These are phyloP conservation scores for Mucuna pruriens DNA, from an alignment of 306 rosid genomes.

Conservation along the genomic window DNA sequence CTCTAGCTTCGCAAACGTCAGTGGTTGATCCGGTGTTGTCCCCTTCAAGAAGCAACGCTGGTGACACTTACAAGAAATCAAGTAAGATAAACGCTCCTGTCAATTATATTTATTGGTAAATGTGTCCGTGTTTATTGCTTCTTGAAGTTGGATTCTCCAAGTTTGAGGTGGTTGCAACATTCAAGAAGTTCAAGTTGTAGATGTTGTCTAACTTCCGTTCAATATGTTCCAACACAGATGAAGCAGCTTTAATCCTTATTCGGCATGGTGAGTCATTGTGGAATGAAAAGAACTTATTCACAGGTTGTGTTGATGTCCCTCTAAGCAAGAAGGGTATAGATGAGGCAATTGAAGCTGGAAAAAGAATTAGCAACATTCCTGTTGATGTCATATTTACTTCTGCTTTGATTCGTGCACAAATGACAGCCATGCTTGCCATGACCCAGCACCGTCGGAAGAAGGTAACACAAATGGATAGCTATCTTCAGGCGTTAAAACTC, in stretches of 20 bases:
- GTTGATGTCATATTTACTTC: conserved; percentile 93
- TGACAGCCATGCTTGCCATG: conserved; percentile 99
- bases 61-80: conserved; percentile 74
- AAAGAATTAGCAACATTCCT: conserved; percentile 97
- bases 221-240: conserved; percentile 59
- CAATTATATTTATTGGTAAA: conserved; percentile 6
- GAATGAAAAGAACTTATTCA: conserved; percentile 97
- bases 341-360: conserved; percentile 99
- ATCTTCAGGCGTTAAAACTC: conserved; percentile 10
- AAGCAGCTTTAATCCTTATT: conserved; percentile 90
- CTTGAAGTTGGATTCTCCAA: conserved; percentile 31
- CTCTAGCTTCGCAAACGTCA: conserved; percentile 69
- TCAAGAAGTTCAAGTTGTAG: conserved; percentile 30
- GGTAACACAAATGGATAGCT: conserved; percentile 50
- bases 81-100: conserved; percentile 51
- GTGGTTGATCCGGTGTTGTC: conserved; percentile 70
- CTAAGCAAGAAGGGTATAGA: conserved; percentile 93
- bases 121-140: conserved; percentile 7
- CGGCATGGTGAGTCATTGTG: conserved; percentile 96
- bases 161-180: conserved; percentile 3
- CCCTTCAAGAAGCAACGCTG: conserved; percentile 60
- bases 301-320: conserved; percentile 99
- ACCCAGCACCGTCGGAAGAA: conserved; percentile 93
- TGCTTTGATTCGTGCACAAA: conserved; percentile 95
- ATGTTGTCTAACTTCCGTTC: conserved; percentile 25